A percentile compares a stretch with the other conserved stretches of the same genome.
phyloP scores from a whole-genome alignment of 495 filamentous ascomycete genomes.

The Aspergillus haitiensis region DNA sequence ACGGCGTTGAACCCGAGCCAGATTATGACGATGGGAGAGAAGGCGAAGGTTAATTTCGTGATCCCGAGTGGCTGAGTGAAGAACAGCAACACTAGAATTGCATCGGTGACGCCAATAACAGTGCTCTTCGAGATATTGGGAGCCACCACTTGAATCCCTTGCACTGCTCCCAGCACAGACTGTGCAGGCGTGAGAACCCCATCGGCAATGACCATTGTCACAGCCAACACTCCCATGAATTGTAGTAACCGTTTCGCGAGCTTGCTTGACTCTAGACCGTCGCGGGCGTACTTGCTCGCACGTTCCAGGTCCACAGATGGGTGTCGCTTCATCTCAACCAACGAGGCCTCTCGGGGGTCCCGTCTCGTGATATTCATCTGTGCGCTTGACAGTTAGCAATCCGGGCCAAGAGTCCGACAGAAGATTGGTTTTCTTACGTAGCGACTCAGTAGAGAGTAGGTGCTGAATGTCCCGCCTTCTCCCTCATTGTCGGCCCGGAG shows the following conservation, averaged over 20 bases:
- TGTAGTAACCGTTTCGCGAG: conserved; percentile 57
- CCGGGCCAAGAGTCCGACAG: background rate
- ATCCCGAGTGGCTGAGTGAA: conserved; percentile 69
- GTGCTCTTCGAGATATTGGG: conserved; percentile 45
- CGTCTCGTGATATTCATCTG: conserved; percentile 29
- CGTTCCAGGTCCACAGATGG: conserved; percentile 52
- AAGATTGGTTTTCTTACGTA: conserved; percentile 50
- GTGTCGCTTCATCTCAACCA: conserved; percentile 62
- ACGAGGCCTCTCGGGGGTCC: conserved; percentile 36
- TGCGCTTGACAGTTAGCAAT: background rate
- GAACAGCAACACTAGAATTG: conserved; percentile 68
- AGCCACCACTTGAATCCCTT: conserved; percentile 56
- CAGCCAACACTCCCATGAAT: conserved; percentile 67
- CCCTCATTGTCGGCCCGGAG: conserved; percentile 73
- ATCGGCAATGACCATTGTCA: conserved; percentile 68
- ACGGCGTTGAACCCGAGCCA: conserved; percentile 68
- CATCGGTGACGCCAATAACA: conserved; percentile 67
- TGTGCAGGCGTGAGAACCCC: conserved; percentile 30
- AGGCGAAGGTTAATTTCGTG: conserved; percentile 60
- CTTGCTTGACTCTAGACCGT: conserved; percentile 56
- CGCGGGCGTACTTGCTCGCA: conserved; percentile 53
- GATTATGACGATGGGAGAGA: conserved; percentile 71
- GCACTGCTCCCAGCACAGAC: conserved; percentile 28
- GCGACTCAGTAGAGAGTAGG: conserved; percentile 68
- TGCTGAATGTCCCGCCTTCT: conserved; percentile 74